phyloP scores from a whole-genome alignment of 179 eudicot species.

The Corrigiola litoralis region DNA sequence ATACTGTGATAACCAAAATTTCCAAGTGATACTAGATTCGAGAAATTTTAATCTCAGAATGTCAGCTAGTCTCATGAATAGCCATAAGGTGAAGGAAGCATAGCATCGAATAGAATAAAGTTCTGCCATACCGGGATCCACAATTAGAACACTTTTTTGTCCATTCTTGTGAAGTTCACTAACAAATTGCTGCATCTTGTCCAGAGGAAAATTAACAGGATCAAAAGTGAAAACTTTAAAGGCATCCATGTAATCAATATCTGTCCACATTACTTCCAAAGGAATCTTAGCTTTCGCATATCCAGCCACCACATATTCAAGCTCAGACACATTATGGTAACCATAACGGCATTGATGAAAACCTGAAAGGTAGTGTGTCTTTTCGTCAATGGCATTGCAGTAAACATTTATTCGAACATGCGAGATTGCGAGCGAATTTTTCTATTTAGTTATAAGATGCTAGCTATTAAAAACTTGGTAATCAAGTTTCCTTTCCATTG shows the following conservation, averaged over 20 bases:
- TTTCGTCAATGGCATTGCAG: neutral
- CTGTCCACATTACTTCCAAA: slow-evolving; percentile 76
- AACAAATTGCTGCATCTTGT: slow-evolving; percentile 51
- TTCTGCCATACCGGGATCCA: slow-evolving; percentile 58
- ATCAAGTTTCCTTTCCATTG: no score
- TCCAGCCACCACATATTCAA: slow-evolving; percentile 54
- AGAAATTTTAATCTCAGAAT: neutral
- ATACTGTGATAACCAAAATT: neutral
- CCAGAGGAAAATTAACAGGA: slow-evolving; percentile 56
- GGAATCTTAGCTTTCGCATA: slow-evolving; percentile 60
- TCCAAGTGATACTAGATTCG: neutral
- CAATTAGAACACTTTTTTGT: slow-evolving; percentile 55
- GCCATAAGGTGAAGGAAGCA: neutral
- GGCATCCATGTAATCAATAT: slow-evolving; percentile 74
- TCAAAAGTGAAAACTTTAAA: slow-evolving; percentile 66
- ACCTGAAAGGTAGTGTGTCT: slow-evolving; percentile 26
- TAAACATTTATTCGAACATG: no score
- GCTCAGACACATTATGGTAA: slow-evolving; percentile 45
- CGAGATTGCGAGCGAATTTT: no score
- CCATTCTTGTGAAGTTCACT: slow-evolving; percentile 48
- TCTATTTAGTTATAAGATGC: no score
- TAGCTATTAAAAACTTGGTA: no score
- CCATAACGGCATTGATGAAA: slow-evolving; percentile 76
- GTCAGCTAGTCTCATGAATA: neutral
- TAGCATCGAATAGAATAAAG: neutral